These are phyloP conservation scores for Nakaseomyces delphensis DNA, from an alignment of 1,139 yeast genomes.

Conservation along the genomic window DNA sequence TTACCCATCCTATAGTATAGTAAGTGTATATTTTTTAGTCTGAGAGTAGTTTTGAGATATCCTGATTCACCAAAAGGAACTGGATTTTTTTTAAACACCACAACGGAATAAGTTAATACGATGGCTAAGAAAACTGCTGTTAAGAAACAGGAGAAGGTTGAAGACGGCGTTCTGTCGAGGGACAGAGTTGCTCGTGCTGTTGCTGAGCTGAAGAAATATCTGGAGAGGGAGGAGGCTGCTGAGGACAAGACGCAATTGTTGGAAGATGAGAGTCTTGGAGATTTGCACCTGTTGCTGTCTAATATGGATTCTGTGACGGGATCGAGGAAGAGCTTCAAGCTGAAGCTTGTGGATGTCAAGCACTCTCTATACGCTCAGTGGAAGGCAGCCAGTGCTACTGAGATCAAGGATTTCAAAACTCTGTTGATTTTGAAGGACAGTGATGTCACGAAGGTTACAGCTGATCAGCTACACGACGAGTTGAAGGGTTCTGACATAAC, in stretches of 20 bases:
- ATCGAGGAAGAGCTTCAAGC: constrained; percentile 60
- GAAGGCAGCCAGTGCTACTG: constrained; percentile 29
- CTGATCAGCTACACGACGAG: constrained; percentile 47
- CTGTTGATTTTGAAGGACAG: constrained; percentile 53
- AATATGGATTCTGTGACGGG: constrained; percentile 50
- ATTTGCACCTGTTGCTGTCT: constrained; percentile 43
- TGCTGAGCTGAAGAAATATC: constrained; percentile 42
- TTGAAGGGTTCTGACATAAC: constrained; percentile 44
- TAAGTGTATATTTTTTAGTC: no score
- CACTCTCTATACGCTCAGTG: constrained; percentile 28
- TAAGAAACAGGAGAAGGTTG: background rate
- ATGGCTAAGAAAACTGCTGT: constrained; percentile 1
- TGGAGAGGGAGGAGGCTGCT: constrained; percentile 31
- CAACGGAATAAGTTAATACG: background rate
- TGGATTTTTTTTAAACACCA: no score
- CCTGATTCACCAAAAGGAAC: no score
- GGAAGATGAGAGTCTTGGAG: constrained; percentile 40
- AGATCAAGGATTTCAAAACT: constrained; percentile 44
- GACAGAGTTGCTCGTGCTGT: constrained; percentile 38
- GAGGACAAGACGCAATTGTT: constrained; percentile 33
- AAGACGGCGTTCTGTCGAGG: constrained; percentile 2
- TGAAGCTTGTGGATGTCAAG: constrained; percentile 44
- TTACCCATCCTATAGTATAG: no score
- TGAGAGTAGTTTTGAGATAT: background rate
- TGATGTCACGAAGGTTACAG: constrained; percentile 28